phyloP scores from a whole-genome alignment of 1,284 basidiomycete genomes.

The Peniophora sp. region DNA sequence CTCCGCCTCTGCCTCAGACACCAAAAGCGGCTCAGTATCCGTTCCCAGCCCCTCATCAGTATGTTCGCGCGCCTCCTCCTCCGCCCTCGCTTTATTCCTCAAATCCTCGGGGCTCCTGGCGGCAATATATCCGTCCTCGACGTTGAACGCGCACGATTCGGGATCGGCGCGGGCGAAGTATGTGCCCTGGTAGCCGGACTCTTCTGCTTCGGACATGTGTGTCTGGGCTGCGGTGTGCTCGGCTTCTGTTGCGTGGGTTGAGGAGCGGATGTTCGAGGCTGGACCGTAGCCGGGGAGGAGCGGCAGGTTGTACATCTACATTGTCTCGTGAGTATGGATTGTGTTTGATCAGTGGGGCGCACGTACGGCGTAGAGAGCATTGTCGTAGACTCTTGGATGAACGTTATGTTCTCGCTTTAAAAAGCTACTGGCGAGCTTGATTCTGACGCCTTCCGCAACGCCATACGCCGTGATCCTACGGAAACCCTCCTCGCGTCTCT shows the following conservation, averaged over 20 bases:
- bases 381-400: slow-evolving; percentile 83
- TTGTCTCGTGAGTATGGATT: slow-evolving; percentile 1
- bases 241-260: slow-evolving; percentile 48
- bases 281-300: slow-evolving; percentile 88
- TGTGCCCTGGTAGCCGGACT: slow-evolving; percentile 80
- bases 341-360: too few relatives aligned
- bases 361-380: slow-evolving; percentile 86
- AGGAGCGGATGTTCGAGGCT: slow-evolving; percentile 78
- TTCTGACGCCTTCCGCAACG: slow-evolving; percentile 74
- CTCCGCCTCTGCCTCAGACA: too few relatives aligned
- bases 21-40: neutral
- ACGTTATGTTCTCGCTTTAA: slow-evolving; percentile 93
- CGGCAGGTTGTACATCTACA: slow-evolving; percentile 86
- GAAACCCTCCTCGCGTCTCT: slow-evolving; percentile 68
- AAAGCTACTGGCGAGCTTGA: slow-evolving; percentile 77
- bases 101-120: slow-evolving; percentile 8
- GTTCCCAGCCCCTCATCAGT: neutral
- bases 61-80: neutral
- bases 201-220: slow-evolving; percentile 80
- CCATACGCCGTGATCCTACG: slow-evolving; percentile 83
- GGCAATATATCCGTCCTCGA: slow-evolving; percentile 44
- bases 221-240: slow-evolving; percentile 45
- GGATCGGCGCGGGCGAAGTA: slow-evolving; percentile 56
- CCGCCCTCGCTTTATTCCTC: neutral
- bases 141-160: slow-evolving; percentile 14